Percentiles rank a stretch among this genome's conserved stretches.
Evolutionary conservation across 1,139 yeast genomes (phyloP).

Genomic region (Candida sanyaensis): DNA sequence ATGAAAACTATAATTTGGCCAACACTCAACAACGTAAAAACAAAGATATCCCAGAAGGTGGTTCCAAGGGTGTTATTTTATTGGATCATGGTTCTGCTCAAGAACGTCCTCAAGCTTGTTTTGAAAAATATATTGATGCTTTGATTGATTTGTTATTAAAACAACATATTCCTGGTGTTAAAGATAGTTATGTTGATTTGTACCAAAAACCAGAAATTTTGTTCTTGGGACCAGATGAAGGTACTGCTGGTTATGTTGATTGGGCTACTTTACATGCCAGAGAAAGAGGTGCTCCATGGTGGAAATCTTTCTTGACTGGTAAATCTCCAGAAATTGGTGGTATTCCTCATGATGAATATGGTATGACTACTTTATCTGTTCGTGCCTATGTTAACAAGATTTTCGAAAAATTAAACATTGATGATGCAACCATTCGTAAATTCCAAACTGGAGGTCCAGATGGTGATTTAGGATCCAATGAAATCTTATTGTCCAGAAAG

Average conservation of each 20-base stretch:
- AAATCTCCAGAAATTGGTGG: conserved; percentile 93
- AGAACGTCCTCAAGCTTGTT: conserved; percentile 80
- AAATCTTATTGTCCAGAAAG: conserved; percentile 77
- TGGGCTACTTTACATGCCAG: conserved; percentile 99
- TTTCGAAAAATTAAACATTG: conserved; percentile 72
- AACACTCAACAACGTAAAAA: conserved; percentile 95
- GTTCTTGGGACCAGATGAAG: conserved; percentile 98
- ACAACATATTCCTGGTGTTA: conserved; percentile 71
- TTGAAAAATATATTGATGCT: conserved; percentile 91
- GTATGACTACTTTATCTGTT: conserved; percentile 96
- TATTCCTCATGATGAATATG: conserved; percentile 97
- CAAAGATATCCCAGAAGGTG: conserved; percentile 99
- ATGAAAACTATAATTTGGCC: conserved; percentile 95
- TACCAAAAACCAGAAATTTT: conserved; percentile 84
- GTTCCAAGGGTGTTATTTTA: conserved; percentile 94
- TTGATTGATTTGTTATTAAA: conserved; percentile 83
- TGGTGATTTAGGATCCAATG: conserved; percentile 97
- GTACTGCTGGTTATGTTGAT: conserved; percentile 92
- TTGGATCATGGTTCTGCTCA: conserved; percentile 81
- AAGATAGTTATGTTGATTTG: conserved; percentile 84
- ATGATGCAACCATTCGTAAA: conserved; percentile 62
- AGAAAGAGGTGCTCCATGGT: conserved; percentile 94
- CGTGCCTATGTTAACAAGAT: conserved; percentile 90
- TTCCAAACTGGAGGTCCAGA: conserved; percentile 99
- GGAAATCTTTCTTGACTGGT: conserved; percentile 98